Base-by-base conservation (phyloP, 805 yeast genomes). In the Yarrowia phangngaensis region DNA sequence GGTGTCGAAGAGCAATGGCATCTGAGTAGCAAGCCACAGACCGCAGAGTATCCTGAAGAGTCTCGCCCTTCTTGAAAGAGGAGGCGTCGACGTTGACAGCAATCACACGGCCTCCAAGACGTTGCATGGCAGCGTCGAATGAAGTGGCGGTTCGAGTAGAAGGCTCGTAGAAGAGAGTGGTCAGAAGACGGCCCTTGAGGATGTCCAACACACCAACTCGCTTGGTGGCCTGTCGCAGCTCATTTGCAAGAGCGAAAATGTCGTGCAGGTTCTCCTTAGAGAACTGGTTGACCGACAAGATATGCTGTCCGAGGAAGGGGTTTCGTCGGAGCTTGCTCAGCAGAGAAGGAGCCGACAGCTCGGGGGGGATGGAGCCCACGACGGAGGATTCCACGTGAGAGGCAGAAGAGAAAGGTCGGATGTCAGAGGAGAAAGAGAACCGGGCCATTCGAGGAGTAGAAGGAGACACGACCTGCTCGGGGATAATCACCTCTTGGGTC, bases 51-150 rank as follows among this genome's bases (percentile, higher is more conserved):
- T 92, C 99, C 70, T 90, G 97, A 63, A 92, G 74, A 34, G 97
- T 84, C 74, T 92, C 99, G 58, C 99, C 99, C 75, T 92, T 92
- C 73, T 87, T 85, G 41, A 89, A 96, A 17, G 96, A 86, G n/a
- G 97, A 89, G 24, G 88, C 75, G 56, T 77, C 79, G 53, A 92
- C 84, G 54, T 84, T 75, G 56, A 92, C 84, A 50, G 94, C 77
- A 57, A 94, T 84, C 58, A 88, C 95, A 69, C 95, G 80, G 64
- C 99, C 99, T 67, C 99, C 99, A 60, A 92, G 75, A 72, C 99
- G 84, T 74, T 92, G 97, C 98, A 92, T 92, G 53, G 99, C 99
- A 60, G 96, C 96, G 66, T 92, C 95, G 65, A 94, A 94, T 1
- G 97, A 92, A 16, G 97, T 80, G 14, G 94, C 79, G 24, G 99